Evolutionary conservation across 805 yeast species (phyloP).

Genomic region (Metschnikowia aberdeeniae): DNA sequence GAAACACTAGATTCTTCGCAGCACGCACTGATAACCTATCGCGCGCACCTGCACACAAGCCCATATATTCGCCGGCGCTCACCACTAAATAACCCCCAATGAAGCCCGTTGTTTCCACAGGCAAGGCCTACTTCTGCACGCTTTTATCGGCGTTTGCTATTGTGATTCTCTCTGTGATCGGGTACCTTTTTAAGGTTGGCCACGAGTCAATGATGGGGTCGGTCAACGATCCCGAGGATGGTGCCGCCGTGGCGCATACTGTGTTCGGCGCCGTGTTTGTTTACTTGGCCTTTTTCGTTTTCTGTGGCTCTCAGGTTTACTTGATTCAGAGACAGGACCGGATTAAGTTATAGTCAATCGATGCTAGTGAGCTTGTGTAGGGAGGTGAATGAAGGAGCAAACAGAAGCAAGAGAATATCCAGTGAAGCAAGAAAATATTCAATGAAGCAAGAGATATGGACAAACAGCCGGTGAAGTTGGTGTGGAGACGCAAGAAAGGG

Average conservation of each 20-base stretch:
- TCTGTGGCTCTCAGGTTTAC: conserved; percentile 84
- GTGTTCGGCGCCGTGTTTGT: conserved; percentile 86
- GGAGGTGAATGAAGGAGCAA: not conserved
- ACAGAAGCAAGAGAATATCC: no score
- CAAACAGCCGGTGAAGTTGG: no score
- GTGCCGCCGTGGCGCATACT: conserved; percentile 88
- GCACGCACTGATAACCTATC: no score
- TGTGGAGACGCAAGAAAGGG: no score
- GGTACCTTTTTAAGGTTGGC: conserved; percentile 69
- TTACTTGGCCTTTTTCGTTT: conserved; percentile 72
- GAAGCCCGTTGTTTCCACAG: conserved; percentile 52
- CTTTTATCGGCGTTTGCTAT: conserved; percentile 89
- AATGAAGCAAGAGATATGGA: no score
- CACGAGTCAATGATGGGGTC: conserved; percentile 95
- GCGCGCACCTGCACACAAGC: not conserved
- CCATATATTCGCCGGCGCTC: not conserved
- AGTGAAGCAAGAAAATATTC: no score
- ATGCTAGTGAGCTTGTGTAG: not conserved
- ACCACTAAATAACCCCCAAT: conserved; percentile 15
- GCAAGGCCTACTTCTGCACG: conserved; percentile 94
- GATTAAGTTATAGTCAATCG: conserved; percentile 39
- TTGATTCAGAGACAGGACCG: conserved; percentile 60
- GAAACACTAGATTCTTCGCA: no score
- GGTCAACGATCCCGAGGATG: conserved; percentile 85
- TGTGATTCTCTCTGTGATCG: conserved; percentile 80